Conservation (phyloP, 805 yeast species). For the Starmerella geochares region DNA sequence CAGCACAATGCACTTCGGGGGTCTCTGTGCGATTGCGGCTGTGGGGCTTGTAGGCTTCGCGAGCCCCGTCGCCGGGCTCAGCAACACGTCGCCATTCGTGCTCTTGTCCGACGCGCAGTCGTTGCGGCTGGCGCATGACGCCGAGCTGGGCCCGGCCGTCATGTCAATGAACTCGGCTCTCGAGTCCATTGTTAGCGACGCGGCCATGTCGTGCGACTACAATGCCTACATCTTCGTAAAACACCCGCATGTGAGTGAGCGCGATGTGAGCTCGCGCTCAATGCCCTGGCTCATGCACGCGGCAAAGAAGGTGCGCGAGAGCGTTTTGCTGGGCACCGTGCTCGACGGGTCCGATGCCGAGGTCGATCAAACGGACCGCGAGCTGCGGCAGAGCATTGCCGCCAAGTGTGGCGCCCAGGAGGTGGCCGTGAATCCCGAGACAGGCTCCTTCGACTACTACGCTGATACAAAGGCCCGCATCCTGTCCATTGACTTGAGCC, state of each 20-base stretch:
- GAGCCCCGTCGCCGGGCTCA: constrained; percentile 12
- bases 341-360: constrained; percentile 9
- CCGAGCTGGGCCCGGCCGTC: not conserved
- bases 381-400: constrained; percentile 22
- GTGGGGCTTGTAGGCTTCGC: constrained; percentile 1
- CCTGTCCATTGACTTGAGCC: constrained; percentile 47
- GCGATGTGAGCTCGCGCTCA: constrained; percentile 33
- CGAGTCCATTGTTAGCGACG: constrained; percentile 13
- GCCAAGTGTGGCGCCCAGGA: constrained; percentile 45
- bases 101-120: constrained; percentile 16
- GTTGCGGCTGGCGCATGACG: not conserved
- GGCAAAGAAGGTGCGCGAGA: constrained; percentile 22
- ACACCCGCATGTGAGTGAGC: constrained; percentile 43
- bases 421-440: constrained; percentile 35
- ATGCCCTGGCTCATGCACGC: constrained; percentile 26
- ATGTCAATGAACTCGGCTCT: constrained; percentile 10
- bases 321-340: constrained; percentile 9
- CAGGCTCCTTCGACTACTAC: constrained; percentile 41
- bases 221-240: constrained; percentile 49
- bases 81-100: constrained; percentile 22
- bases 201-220: constrained; percentile 36
- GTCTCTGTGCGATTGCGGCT: not conserved
- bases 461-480: constrained; percentile 55
- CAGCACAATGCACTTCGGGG: not conserved
- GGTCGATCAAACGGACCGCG: not conserved